phyloP scores from a whole-genome alignment of 2,329 filamentous ascomycete species.

The Juglanconis sp. region DNA sequence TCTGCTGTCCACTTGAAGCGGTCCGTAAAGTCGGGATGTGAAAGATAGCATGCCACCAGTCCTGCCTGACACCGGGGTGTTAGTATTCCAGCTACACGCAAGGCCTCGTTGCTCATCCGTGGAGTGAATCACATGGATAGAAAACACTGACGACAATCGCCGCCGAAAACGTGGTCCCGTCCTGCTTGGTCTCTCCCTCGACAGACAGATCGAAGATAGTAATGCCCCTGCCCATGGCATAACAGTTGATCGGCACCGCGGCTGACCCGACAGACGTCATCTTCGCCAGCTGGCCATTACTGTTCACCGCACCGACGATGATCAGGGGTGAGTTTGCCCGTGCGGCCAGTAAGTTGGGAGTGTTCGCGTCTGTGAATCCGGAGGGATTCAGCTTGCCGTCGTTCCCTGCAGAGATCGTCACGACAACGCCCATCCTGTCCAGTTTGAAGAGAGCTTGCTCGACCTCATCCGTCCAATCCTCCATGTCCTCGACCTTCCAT shows the following conservation, averaged over 20 bases:
- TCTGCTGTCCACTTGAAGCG: neutral
- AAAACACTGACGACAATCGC: neutral
- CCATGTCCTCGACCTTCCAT: neutral
- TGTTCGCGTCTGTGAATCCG: neutral
- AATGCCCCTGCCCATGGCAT: conserved; percentile 3
- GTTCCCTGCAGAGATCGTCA: conserved; percentile 7
- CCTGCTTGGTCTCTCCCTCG: neutral
- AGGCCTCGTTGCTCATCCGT: neutral
- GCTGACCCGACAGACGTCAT: neutral
- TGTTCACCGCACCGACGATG: conserved; percentile 8
- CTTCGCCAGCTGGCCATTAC: conserved; percentile 5
- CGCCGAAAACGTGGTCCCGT: conserved; percentile 3
- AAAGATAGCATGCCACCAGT: conserved; percentile 2
- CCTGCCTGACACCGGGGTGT: neutral
- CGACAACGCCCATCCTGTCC: neutral
- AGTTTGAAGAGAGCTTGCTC: neutral
- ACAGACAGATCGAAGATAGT: conserved; percentile 2
- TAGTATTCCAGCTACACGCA: neutral
- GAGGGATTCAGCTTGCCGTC: neutral
- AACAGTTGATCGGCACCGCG: neutral
- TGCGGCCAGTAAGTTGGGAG: neutral
- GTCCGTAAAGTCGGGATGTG: neutral
- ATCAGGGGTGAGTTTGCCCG: neutral
- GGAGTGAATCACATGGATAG: neutral
- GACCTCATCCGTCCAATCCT: neutral